Evolutionary conservation across 2,329 filamentous ascomycete species (phyloP).

Genomic region (Aspergillus pseudonomiae): DNA sequence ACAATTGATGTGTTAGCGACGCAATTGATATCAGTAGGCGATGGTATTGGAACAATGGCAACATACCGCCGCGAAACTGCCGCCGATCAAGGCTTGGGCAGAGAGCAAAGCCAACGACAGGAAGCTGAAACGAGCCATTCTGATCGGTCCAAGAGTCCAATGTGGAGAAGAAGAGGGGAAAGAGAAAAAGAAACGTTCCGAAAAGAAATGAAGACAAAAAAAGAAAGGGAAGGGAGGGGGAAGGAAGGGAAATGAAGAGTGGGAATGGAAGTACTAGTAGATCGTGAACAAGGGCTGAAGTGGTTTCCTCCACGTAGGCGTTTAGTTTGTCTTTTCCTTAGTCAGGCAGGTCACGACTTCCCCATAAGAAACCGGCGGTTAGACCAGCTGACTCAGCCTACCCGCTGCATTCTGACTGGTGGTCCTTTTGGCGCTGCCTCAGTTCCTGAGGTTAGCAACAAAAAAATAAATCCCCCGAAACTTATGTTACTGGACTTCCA

Average conservation of each 20-base stretch:
- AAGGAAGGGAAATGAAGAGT: slow-evolving; percentile 10
- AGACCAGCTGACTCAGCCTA: slow-evolving; percentile 23
- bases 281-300: neutral
- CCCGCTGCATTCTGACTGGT: neutral
- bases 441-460: neutral
- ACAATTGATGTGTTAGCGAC: slow-evolving; percentile 18
- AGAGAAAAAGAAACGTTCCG: slow-evolving; percentile 16
- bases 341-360: slow-evolving; percentile 8
- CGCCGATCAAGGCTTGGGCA: slow-evolving; percentile 66
- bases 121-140: slow-evolving; percentile 75
- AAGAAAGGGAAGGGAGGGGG: slow-evolving; percentile 8
- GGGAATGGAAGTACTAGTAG: slow-evolving; percentile 1
- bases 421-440: neutral
- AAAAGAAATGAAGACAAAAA: slow-evolving; percentile 8
- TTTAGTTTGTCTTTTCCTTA: slow-evolving; percentile 13
- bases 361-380: slow-evolving; percentile 8
- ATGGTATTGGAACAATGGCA: neutral
- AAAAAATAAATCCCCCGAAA: slow-evolving; percentile 1
- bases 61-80: slow-evolving; percentile 65
- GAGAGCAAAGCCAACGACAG: slow-evolving; percentile 73
- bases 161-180: slow-evolving; percentile 21
- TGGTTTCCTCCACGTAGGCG: slow-evolving; percentile 32
- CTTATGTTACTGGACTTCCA: neutral
- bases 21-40: slow-evolving; percentile 25
- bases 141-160: slow-evolving; percentile 27